Conservation (phyloP, 2,329 filamentous ascomycete species). For the Sporothrix luriei region DNA sequence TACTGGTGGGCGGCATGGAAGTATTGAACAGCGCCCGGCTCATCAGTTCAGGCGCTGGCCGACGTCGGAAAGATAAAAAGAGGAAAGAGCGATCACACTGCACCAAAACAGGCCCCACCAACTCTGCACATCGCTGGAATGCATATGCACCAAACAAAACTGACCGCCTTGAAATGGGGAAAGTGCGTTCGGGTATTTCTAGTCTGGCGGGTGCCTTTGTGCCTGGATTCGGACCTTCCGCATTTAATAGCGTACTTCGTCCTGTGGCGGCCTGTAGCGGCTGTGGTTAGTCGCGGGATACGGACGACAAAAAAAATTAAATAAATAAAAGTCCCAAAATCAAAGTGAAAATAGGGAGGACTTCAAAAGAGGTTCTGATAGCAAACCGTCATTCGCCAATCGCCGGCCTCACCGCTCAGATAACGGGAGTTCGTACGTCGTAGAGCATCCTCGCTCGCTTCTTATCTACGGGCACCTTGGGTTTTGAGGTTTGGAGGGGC, state of each 20-base stretch:
- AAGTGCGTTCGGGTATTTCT: conserved; percentile 2
- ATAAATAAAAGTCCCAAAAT: neutral
- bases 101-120: neutral
- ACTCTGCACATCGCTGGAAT: neutral
- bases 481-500: too few relatives aligned
- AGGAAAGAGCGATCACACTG: neutral
- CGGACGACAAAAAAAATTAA: neutral
- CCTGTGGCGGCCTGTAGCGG: neutral
- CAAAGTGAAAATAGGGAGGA: neutral
- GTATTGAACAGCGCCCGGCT: neutral
- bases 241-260: conserved; percentile 8
- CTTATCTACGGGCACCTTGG: neutral
- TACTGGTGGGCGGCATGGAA: neutral
- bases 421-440: neutral
- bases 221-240: neutral
- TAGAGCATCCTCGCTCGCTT: neutral
- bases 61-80: conserved; percentile 6
- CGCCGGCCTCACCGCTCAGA: conserved; percentile 25
- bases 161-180: neutral
- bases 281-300: conserved; percentile 27
- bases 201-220: neutral
- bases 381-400: conserved; percentile 13
- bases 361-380: neutral
- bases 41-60: neutral
- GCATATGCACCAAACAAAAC: neutral